phyloP scores from a whole-genome alignment of 176 grass and related monocot species.

The Musa schizocarpa region DNA sequence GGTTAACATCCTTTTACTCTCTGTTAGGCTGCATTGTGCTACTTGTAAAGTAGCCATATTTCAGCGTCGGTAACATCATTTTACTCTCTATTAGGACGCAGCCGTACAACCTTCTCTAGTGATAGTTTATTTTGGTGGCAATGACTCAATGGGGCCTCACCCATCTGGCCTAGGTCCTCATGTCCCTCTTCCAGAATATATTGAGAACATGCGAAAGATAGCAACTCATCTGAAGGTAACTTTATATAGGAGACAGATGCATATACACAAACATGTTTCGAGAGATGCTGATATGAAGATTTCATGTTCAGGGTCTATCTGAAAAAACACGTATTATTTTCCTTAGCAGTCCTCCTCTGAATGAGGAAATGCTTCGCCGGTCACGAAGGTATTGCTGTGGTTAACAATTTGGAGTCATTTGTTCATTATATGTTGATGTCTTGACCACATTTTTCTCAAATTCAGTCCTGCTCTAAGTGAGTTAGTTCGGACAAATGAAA shows the following conservation, averaged over 20 bases:
- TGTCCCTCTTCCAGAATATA: slow-evolving; percentile 78
- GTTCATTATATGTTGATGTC: background rate
- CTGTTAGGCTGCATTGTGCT: background rate
- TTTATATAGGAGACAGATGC: background rate
- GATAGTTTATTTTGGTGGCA: slow-evolving; percentile 94
- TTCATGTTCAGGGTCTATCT: slow-evolving; percentile 47
- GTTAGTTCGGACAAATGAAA: slow-evolving; percentile 59
- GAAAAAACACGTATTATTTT: slow-evolving; percentile 57
- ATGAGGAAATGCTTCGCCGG: slow-evolving; percentile 53
- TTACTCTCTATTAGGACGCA: slow-evolving; percentile 34
- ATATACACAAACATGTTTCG: background rate
- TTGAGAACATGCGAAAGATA: slow-evolving; percentile 69
- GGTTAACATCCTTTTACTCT: background rate
- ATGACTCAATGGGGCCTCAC: slow-evolving; percentile 59
- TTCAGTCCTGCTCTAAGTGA: slow-evolving; percentile 38
- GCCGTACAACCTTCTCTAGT: slow-evolving; percentile 55
- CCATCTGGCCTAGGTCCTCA: slow-evolving; percentile 66
- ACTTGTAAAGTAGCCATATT: no score
- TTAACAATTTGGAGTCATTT: background rate
- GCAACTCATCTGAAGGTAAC: slow-evolving; percentile 69
- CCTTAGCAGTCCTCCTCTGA: slow-evolving; percentile 76
- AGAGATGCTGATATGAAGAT: slow-evolving; percentile 10
- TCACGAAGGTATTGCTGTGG: slow-evolving; percentile 26
- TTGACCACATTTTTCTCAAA: slow-evolving; percentile 5
- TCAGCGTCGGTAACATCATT: slow-evolving; percentile 2